Percentiles rank a stretch among this genome's conserved stretches.
Evolutionary conservation across 768 basidiomycete species (phyloP).

Genomic region (Suillus decipiens): DNA sequence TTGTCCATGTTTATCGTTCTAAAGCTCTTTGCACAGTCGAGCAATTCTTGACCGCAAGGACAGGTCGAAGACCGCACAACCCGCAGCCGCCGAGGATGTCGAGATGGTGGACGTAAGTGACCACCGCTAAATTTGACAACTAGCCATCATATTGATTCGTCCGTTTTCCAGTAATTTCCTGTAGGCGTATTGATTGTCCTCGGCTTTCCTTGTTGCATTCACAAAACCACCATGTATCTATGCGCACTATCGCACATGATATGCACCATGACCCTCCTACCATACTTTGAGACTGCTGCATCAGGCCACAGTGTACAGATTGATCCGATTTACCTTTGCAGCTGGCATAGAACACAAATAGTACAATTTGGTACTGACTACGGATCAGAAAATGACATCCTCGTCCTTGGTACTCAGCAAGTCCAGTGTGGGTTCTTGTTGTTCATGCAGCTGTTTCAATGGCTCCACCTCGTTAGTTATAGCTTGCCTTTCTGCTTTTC

Average conservation of each 20-base stretch:
- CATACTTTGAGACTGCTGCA: constrained; percentile 2
- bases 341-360: constrained; percentile 5
- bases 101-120: constrained; percentile 79
- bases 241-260: constrained; percentile 51
- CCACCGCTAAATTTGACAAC: constrained; percentile 11
- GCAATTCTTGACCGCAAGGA: constrained; percentile 88
- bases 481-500: constrained; percentile 22
- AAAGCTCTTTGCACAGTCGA: constrained; percentile 48
- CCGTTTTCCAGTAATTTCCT: constrained; percentile 36
- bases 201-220: constrained; percentile 20
- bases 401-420: constrained; percentile 85
- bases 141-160: constrained; percentile 16
- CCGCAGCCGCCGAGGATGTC: constrained; percentile 55
- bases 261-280: constrained; percentile 48
- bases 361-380: constrained; percentile 15
- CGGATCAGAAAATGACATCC: constrained; percentile 85
- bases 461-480: constrained; percentile 32
- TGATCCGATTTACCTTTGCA: not conserved
- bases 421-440: constrained; percentile 48
- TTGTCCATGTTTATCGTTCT: constrained; percentile 1
- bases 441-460: constrained; percentile 10
- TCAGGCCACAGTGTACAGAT: not conserved
- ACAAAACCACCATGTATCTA: constrained; percentile 72
- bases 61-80: constrained; percentile 59
- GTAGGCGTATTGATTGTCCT: constrained; percentile 20